Evolutionary conservation across 2,329 filamentous ascomycete genomes (phyloP), one percentile per base, ranked within the genome.

Genomic region (Penicillium sp.): DNA sequence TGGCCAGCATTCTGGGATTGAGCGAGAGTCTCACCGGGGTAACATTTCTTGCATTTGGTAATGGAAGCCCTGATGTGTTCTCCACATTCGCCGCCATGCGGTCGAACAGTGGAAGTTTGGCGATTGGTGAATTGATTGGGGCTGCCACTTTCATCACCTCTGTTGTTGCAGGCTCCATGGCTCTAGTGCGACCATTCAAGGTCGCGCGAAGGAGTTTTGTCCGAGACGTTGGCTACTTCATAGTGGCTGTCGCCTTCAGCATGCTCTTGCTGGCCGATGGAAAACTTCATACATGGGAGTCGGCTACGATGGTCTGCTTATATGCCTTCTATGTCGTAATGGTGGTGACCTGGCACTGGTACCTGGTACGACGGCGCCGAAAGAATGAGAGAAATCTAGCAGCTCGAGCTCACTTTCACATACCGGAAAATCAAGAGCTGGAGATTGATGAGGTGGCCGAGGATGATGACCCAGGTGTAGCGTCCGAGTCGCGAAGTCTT

Each of bases 81-180:
- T 97, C 92, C 61, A 99, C 94, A 2, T 97, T 99, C 75, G 94
- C 94, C 14, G 95, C 94, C 63, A 97, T 99, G 91, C 87, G 87
- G 67, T 96, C 92, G 23, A 91, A 97, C 68, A 97, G 92, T 70
- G 93, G 93, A n/a, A 95, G 92, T 76, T 84, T 99, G 80, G 94
- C 94, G 1, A 86, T 99, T 38, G 94, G 94, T 42, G 94, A 99
- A 76, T 80, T 99, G 47, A 91, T 99, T 49, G 94, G 94, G 32
- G 94, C 94, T 10, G 94, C 94, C 32, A 86, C 90, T 59, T 99
- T 99, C 76, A 99, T 99, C 72, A 95, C 92, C 1, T 89, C 92
- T 1, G 93, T 99, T 16, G 94, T 99, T 32, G 91, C 93, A 5
- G 94, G 94, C 14, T 96, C 91, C 52, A 99, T 99, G 94, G 94